These are phyloP conservation scores for Melastoma candidum DNA, from an alignment of 441 rosid species.

Conservation along the genomic window DNA sequence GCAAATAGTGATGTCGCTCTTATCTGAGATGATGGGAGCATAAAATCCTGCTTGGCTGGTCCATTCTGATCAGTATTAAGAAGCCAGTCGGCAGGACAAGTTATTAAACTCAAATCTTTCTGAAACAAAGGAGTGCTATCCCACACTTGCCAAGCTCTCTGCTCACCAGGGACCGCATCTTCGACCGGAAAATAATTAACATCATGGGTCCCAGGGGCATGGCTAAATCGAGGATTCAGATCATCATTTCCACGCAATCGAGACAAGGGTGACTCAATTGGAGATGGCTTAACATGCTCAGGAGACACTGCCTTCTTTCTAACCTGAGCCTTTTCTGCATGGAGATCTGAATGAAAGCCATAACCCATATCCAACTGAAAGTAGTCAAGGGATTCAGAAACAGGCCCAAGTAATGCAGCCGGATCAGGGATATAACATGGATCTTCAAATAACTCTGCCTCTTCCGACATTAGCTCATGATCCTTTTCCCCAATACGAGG, in stretches of 20 bases:
- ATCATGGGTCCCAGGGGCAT: constrained; percentile 38
- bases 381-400: constrained; percentile 85
- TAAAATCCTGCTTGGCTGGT: constrained; percentile 42
- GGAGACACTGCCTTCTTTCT: constrained; percentile 29
- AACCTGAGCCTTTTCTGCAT: constrained; percentile 33
- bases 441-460: constrained; percentile 79
- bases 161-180: constrained; percentile 35
- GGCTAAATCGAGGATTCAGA: constrained; percentile 36
- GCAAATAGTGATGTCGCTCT: constrained; percentile 56
- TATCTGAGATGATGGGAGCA: constrained; percentile 41
- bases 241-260: constrained; percentile 52
- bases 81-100: constrained; percentile 55
- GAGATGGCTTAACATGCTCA: constrained; percentile 75
- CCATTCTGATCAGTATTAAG: constrained; percentile 38
- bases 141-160: constrained; percentile 96
- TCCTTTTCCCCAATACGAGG: constrained; percentile 32
- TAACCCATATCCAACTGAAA: constrained; percentile 60
- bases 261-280: constrained; percentile 83
- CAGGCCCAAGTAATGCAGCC: constrained; percentile 76
- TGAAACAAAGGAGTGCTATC: constrained; percentile 68
- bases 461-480: constrained; percentile 42
- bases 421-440: constrained; percentile 92
- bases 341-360: constrained; percentile 36
- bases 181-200: constrained; percentile 20
- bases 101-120: constrained; percentile 51